Conservation (phyloP, 2,329 filamentous ascomycete genomes). For the Neopestalotiopsis sp. region DNA sequence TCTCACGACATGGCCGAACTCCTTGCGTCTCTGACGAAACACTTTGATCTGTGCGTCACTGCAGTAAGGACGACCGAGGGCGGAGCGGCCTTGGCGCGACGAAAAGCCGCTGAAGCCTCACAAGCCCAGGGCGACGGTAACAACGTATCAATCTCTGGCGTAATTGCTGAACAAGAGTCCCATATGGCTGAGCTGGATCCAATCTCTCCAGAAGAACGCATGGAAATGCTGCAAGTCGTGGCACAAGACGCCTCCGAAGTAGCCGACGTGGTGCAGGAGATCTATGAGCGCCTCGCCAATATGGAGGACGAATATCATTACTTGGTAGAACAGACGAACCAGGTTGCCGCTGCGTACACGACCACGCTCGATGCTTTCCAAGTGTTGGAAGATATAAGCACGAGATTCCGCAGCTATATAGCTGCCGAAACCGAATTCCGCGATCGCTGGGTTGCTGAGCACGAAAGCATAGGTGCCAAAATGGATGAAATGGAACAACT, state of each 20-base stretch:
- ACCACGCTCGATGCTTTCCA: constrained; percentile 67
- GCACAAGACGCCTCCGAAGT: constrained; percentile 72
- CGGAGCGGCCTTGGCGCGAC: constrained; percentile 70
- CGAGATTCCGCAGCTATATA: constrained; percentile 68
- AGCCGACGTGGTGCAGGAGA: constrained; percentile 69
- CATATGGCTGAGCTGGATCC: constrained; percentile 64
- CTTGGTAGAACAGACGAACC: constrained; percentile 67
- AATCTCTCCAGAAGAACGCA: constrained; percentile 75
- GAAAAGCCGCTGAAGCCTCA: constrained; percentile 69
- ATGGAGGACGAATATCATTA: constrained; percentile 75
- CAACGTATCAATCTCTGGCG: constrained; percentile 67
- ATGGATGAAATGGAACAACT: constrained; percentile 80
- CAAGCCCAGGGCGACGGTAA: constrained; percentile 49
- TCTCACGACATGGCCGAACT: constrained; percentile 83
- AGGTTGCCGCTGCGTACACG: constrained; percentile 58
- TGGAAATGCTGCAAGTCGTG: constrained; percentile 84
- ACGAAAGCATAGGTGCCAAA: constrained; percentile 68
- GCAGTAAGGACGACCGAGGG: constrained; percentile 91
- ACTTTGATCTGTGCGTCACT: constrained; percentile 93
- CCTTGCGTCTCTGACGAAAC: constrained; percentile 79
- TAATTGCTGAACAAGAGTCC: constrained; percentile 64
- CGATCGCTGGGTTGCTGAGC: constrained; percentile 75
- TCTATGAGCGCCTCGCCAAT: constrained; percentile 74
- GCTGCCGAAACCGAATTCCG: constrained; percentile 68
- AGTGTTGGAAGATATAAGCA: constrained; percentile 70